A percentile compares a stretch with the other conserved stretches of the same genome.
Conservation (phyloP, 1,139 yeast genomes). For the Lodderomyces beijingensis region DNA sequence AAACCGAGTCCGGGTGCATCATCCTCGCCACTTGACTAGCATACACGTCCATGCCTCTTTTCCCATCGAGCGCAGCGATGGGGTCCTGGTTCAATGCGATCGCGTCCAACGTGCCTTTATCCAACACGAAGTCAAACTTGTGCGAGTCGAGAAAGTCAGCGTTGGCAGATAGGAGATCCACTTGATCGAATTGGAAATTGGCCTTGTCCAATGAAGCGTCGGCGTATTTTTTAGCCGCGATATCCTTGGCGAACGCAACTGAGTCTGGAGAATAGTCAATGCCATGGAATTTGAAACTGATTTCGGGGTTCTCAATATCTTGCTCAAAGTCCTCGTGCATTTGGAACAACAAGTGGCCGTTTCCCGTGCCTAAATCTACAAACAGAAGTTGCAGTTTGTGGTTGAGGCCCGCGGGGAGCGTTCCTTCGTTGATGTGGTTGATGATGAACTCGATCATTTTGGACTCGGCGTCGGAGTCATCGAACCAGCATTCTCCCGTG, state of each 20-base stretch:
- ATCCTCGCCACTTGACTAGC: conserved; percentile 55
- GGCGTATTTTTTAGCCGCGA: conserved; percentile 42
- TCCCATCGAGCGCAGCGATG: conserved; percentile 31
- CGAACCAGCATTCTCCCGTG: conserved; percentile 95
- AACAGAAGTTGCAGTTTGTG: conserved; percentile 36
- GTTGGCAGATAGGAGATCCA: conserved; percentile 39
- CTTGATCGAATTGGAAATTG: conserved; percentile 40
- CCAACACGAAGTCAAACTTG: conserved; percentile 68
- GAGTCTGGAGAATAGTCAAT: conserved; percentile 84
- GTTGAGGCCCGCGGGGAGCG: conserved; percentile 14
- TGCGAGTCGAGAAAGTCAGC: conserved; percentile 32
- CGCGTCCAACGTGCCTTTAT: conserved; percentile 96
- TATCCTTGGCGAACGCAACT: conserved; percentile 61
- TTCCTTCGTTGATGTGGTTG: conserved; percentile 24
- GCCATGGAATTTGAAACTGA: conserved; percentile 50
- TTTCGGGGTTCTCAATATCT: conserved; percentile 32
- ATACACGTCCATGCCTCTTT: conserved; percentile 59
- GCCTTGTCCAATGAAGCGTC: no score
- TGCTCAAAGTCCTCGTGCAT: conserved; percentile 50
- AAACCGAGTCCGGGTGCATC: conserved; percentile 52
- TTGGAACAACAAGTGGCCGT: conserved; percentile 81
- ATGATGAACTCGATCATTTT: conserved; percentile 67
- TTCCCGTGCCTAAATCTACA: conserved; percentile 91
- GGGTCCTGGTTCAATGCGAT: conserved; percentile 75
- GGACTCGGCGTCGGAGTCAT: conserved; percentile 85